Evolutionary conservation across 192 early-diverging fungal genomes (phyloP).

Genomic region (Coemansia sp.): DNA sequence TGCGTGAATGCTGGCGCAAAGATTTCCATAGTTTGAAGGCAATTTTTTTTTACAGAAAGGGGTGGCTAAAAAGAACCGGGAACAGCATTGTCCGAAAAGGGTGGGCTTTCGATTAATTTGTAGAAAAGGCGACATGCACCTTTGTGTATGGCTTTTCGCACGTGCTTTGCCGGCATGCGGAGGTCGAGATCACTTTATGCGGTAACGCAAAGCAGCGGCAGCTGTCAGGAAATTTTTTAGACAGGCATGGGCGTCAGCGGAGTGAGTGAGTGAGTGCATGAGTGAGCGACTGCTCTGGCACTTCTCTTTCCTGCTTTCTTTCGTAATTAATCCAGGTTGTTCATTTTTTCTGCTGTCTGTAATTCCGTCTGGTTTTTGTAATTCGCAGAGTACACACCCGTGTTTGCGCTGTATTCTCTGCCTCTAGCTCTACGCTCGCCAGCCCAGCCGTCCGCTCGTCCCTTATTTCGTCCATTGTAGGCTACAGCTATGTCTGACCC

Average conservation of each 20-base stretch:
- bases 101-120: not conserved
- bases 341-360: not conserved
- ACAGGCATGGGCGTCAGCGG: not conserved
- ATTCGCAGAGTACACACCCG: not conserved
- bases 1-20: conserved; percentile 32
- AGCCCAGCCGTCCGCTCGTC: too few species aligned
- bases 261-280: not conserved
- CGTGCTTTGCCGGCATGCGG: not conserved
- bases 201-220: not conserved
- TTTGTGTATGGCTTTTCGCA: conserved; percentile 2
- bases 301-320: conserved; percentile 1
- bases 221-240: not conserved
- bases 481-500: not conserved
- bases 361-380: not conserved
- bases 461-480: too few species aligned
- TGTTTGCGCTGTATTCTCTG: too few species aligned
- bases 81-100: not conserved
- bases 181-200: not conserved
- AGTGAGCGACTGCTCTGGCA: not conserved
- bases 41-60: not conserved
- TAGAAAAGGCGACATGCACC: not conserved
- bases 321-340: not conserved
- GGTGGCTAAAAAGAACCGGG: not conserved
- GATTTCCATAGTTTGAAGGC: conserved; percentile 23
- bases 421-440: too few species aligned